Evolutionary conservation across 495 filamentous ascomycete genomes (phyloP).

Genomic region (Xylaria castorea): DNA sequence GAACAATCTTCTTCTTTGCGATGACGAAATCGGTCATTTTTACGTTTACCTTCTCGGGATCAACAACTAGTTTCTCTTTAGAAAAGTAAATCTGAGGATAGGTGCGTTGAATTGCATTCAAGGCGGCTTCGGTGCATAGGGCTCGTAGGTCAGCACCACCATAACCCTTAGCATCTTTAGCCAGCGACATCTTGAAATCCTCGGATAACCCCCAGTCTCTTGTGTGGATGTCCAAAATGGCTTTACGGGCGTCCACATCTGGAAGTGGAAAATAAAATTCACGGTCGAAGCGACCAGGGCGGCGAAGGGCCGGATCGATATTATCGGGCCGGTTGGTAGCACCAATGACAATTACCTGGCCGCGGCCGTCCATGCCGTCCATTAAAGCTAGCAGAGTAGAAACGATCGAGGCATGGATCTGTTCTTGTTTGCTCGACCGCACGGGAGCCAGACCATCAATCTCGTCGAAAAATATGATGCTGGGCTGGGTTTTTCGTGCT

Average conservation of each 20-base stretch:
- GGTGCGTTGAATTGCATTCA: slow-evolving; percentile 95
- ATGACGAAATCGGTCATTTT: slow-evolving; percentile 95
- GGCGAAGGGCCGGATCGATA: slow-evolving; percentile 91
- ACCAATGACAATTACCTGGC: slow-evolving; percentile 97
- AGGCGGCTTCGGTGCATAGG: slow-evolving; percentile 93
- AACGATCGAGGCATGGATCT: slow-evolving; percentile 98
- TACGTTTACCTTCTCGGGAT: slow-evolving; percentile 81
- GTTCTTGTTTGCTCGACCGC: slow-evolving; percentile 95
- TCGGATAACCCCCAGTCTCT: slow-evolving; percentile 85
- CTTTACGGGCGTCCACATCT: slow-evolving; percentile 73
- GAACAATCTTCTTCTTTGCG: slow-evolving; percentile 92
- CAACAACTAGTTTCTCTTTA: slow-evolving; percentile 86
- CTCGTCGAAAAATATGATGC: slow-evolving; percentile 99
- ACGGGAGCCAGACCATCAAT: slow-evolving; percentile 97
- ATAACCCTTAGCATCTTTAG: slow-evolving; percentile 91
- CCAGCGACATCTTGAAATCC: slow-evolving; percentile 81
- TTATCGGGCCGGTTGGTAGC: slow-evolving; percentile 97
- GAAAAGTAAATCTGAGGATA: slow-evolving; percentile 97
- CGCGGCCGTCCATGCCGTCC: slow-evolving; percentile 99
- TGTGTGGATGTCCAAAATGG: slow-evolving; percentile 95
- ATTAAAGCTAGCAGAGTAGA: slow-evolving; percentile 93
- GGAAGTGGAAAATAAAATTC: slow-evolving; percentile 98
- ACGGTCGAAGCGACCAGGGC: slow-evolving; percentile 93
- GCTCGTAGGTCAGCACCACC: slow-evolving; percentile 94
- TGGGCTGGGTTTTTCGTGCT: slow-evolving; percentile 90